Evolutionary conservation across 1,284 basidiomycete genomes (phyloP), one percentile per base, ranked within the genome.

Genomic region (Cryptococcus amylolentus): DNA sequence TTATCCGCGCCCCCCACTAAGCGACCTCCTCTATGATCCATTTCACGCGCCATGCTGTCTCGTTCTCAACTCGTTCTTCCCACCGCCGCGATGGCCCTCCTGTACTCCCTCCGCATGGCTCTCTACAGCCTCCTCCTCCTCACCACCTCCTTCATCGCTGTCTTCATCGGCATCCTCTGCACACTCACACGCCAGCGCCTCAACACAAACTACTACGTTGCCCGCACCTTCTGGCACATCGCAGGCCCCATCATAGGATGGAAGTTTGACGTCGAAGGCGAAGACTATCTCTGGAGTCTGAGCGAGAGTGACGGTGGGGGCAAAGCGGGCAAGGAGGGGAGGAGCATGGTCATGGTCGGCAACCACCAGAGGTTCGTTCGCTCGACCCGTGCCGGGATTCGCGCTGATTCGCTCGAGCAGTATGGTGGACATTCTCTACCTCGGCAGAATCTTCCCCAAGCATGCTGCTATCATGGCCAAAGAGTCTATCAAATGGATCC

Each of bases 391-490:
- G 12, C 7, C 20, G 37, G 10, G 4, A 27, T 37, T 14, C n/a
- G 13, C 10, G 27, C 18, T 16, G 35, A 20, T 38, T 12, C 18
- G 7, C 16, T 26, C 12, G 44, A 44, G 5, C 58, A 80, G 88
- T 66, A 89, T 93, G 83, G 77, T 96, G 53, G 92, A 95, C 77
- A 84, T 96, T 57, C 76, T 93, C 43, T 85, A 87, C 66, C 81
- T 98, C 49, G 94, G 88, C 58, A 84, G 91, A 63, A 84, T 94
- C 65, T 91, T 97, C 79, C 96, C 93, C 27, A 84, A 84, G 63
- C 83, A 84, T 58, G 84, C 90, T 14, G 85, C 88, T 16, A 95
- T 99, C 71, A 93, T 95, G 86, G 88, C 93, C 31, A 99, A 99
- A 82, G 88, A 89, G 71, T 88, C 90, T 56, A 80, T 98, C 39